A percentile compares a stretch with the other conserved stretches of the same genome.
These are phyloP conservation scores for Polyplosphaeria fusca DNA, from an alignment of 495 filamentous ascomycete species.

Conservation along the genomic window DNA sequence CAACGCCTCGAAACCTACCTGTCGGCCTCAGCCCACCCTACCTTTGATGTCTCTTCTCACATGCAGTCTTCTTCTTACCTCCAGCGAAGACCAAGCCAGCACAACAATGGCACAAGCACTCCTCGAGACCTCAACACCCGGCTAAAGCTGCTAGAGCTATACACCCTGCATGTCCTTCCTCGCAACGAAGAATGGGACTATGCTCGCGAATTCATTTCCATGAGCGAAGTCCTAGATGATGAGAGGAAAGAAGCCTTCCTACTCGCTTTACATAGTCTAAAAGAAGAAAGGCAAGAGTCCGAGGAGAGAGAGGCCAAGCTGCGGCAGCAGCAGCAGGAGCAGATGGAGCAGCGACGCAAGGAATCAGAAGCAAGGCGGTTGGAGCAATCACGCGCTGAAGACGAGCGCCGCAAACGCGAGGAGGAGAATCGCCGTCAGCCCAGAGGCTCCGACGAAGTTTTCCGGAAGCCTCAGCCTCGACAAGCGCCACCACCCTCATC, in stretches of 20 bases:
- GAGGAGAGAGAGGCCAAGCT: constrained; percentile 63
- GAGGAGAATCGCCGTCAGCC: constrained; percentile 36
- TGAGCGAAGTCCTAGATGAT: constrained; percentile 83
- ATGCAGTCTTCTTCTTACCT: constrained; percentile 21
- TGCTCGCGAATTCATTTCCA: constrained; percentile 79
- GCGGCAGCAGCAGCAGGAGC: constrained; percentile 60
- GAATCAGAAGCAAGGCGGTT: constrained; percentile 57
- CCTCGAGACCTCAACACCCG: constrained; percentile 64
- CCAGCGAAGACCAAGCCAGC: constrained; percentile 28
- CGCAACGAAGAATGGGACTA: constrained; percentile 94
- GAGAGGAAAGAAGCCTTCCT: constrained; percentile 84
- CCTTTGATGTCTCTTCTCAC: constrained; percentile 62
- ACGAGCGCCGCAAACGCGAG: constrained; percentile 44
- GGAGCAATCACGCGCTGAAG: constrained; percentile 61
- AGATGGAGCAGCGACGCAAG: constrained; percentile 45
- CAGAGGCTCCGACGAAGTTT: constrained; percentile 30
- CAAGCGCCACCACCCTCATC: constrained; percentile 33
- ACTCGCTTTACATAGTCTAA: constrained; percentile 59
- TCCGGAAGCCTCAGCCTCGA: constrained; percentile 18
- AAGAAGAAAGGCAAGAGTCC: constrained; percentile 69
- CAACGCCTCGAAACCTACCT: constrained; percentile 87
- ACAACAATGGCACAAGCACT: constrained; percentile 63
- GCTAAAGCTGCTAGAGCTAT: constrained; percentile 88
- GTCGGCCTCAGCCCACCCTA: constrained; percentile 67
- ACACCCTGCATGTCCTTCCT: constrained; percentile 86